Evolutionary conservation across 805 yeast species (phyloP).

Genomic region (Spathaspora arborariae): DNA sequence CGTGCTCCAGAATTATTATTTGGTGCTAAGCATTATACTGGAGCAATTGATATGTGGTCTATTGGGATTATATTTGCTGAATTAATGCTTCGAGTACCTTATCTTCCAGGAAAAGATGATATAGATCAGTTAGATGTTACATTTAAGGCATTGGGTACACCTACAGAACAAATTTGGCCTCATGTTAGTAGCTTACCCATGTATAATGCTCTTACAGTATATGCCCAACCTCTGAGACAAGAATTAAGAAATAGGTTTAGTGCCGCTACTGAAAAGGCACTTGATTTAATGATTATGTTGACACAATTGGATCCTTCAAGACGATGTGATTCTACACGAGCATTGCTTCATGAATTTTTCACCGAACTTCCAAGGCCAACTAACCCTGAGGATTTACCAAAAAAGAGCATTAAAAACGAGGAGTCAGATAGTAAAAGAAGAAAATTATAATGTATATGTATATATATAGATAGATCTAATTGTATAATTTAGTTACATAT

Average conservation of each 20-base stretch:
- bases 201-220: conserved; percentile 67
- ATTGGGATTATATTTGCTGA: conserved; percentile 81
- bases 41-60: conserved; percentile 44
- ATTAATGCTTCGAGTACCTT: conserved; percentile 90
- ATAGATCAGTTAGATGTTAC: conserved; percentile 89
- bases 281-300: conserved; percentile 71
- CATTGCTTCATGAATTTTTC: conserved; percentile 66
- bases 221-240: conserved; percentile 78
- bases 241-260: conserved; percentile 81
- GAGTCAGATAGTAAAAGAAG: conserved; percentile 3
- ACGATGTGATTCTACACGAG: conserved; percentile 61
- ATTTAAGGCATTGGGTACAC: conserved; percentile 93
- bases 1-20: conserved; percentile 65
- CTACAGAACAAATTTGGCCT: conserved; percentile 90
- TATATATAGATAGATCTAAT: conserved; percentile 2
- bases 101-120: conserved; percentile 90
- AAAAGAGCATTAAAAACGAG: conserved; percentile 24
- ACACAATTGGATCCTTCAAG: conserved; percentile 74
- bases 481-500: conserved; percentile 46
- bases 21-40: conserved; percentile 43
- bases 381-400: conserved; percentile 60
- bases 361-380: conserved; percentile 74
- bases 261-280: conserved; percentile 85
- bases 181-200: conserved; percentile 76
- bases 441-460: conserved; percentile 11